phyloP scores from a whole-genome alignment of 2,329 filamentous ascomycete genomes.

The Pseudogymnoascus sp. region DNA sequence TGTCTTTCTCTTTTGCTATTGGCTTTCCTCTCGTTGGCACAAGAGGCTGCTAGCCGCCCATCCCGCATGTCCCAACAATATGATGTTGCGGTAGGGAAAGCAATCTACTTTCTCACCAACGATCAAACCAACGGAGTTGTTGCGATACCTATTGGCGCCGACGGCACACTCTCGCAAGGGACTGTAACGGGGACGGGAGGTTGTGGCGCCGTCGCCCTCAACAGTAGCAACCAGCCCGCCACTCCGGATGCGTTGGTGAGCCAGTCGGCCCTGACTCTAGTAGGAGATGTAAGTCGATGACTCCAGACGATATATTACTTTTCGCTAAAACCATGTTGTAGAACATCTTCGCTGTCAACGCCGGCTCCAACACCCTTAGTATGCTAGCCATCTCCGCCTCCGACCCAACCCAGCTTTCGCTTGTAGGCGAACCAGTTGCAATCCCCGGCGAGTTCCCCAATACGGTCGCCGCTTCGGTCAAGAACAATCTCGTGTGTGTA shows the following conservation, averaged over 20 bases:
- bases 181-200: too few species aligned
- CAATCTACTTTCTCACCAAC: too few species aligned
- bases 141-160: too few species aligned
- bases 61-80: too few species aligned
- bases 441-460: slow-evolving; percentile 45
- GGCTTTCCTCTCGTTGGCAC: too few species aligned
- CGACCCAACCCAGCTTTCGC: slow-evolving; percentile 37
- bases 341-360: slow-evolving; percentile 46
- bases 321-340: slow-evolving; percentile 22
- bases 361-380: slow-evolving; percentile 43
- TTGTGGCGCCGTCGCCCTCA: too few species aligned
- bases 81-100: too few species aligned
- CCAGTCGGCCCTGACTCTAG: slow-evolving; percentile 42
- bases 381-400: slow-evolving; percentile 38
- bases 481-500: slow-evolving; percentile 35
- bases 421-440: slow-evolving; percentile 35
- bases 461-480: slow-evolving; percentile 24
- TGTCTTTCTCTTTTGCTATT: too few species aligned
- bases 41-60: too few species aligned
- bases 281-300: slow-evolving; percentile 38
- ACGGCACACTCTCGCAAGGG: too few species aligned
- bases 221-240: slow-evolving; percentile 24
- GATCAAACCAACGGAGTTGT: too few species aligned
- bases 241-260: slow-evolving; percentile 42
- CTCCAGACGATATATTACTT: neutral